Percentiles rank a stretch among this genome's conserved stretches.
phyloP scores from a whole-genome alignment of 106 monocot species.

The Apostasia shenzhenica region DNA sequence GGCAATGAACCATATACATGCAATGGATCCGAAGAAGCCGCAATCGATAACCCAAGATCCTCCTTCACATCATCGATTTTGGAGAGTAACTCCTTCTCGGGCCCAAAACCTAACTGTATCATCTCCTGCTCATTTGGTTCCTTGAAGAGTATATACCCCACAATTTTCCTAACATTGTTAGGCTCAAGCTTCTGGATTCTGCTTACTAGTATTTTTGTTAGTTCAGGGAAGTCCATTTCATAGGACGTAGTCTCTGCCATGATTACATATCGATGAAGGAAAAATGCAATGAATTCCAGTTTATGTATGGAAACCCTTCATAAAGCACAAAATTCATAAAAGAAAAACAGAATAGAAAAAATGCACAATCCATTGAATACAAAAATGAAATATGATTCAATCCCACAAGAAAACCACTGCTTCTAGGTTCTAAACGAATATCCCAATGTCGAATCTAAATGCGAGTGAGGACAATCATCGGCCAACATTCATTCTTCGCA shows the following conservation, averaged over 20 bases:
- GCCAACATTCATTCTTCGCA: no score
- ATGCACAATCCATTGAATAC: no score
- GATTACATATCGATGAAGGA: background rate
- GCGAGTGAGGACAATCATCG: no score
- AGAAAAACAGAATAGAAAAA: no score
- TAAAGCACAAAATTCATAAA: no score
- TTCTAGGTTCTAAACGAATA: no score
- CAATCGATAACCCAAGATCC: slow-evolving; percentile 5
- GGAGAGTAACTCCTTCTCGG: slow-evolving; percentile 31
- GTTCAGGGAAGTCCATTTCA: slow-evolving; percentile 48
- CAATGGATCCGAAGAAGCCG: background rate
- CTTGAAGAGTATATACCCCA: slow-evolving; percentile 48
- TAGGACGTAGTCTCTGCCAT: slow-evolving; percentile 18
- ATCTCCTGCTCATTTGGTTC: slow-evolving; percentile 40
- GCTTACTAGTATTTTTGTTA: slow-evolving; percentile 38
- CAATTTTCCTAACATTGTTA: slow-evolving; percentile 38
- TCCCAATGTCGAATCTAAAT: no score
- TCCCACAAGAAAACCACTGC: no score
- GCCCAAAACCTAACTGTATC: slow-evolving; percentile 42
- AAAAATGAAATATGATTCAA: no score
- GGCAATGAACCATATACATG: background rate
- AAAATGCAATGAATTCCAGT: background rate
- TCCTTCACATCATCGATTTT: slow-evolving; percentile 45
- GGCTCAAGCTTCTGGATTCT: slow-evolving; percentile 48
- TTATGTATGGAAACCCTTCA: no score